Conservation (phyloP, 2,329 filamentous ascomycete species). For the Microcera coccophila region DNA sequence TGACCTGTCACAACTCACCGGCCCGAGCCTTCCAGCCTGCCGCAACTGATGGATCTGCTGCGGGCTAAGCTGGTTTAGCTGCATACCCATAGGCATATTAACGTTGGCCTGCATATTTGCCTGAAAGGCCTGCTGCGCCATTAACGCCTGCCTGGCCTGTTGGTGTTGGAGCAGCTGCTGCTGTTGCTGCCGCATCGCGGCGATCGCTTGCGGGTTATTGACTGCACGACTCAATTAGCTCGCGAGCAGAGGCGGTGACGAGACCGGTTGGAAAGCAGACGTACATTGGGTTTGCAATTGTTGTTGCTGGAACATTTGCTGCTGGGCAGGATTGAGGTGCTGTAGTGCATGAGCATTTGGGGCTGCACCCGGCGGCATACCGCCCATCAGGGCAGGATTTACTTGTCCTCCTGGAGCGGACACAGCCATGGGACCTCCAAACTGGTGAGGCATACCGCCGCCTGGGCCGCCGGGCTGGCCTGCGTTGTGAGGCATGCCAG, state of each 20-base stretch:
- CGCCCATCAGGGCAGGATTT: conserved; percentile 71
- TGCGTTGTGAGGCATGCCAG: conserved; percentile 63
- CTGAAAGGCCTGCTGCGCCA: conserved; percentile 53
- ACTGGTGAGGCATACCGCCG: conserved; percentile 62
- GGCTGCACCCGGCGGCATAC: conserved; percentile 66
- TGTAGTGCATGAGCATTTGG: conserved; percentile 67
- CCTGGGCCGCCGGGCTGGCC: conserved; percentile 66
- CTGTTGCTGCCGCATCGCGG: conserved; percentile 52
- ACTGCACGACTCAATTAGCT: neutral
- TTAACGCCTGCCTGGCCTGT: conserved; percentile 49
- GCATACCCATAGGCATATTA: conserved; percentile 52
- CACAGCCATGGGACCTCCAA: conserved; percentile 63
- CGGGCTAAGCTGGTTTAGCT: conserved; percentile 47
- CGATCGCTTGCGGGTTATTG: conserved; percentile 36
- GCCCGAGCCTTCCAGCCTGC: conserved; percentile 36
- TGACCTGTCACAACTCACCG: conserved; percentile 23
- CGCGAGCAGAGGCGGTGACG: neutral
- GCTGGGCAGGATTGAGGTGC: conserved; percentile 62
- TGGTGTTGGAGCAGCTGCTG: conserved; percentile 57
- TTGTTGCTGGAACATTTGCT: conserved; percentile 56
- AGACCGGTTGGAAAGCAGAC: conserved; percentile 11
- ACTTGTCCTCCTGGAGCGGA: conserved; percentile 69
- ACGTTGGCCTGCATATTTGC: conserved; percentile 47
- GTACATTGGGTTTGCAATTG: conserved; percentile 40
- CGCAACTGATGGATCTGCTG: conserved; percentile 52